Evolutionary conservation across 1,284 basidiomycete genomes (phyloP).

Genomic region (Ceratobasidium sp.): DNA sequence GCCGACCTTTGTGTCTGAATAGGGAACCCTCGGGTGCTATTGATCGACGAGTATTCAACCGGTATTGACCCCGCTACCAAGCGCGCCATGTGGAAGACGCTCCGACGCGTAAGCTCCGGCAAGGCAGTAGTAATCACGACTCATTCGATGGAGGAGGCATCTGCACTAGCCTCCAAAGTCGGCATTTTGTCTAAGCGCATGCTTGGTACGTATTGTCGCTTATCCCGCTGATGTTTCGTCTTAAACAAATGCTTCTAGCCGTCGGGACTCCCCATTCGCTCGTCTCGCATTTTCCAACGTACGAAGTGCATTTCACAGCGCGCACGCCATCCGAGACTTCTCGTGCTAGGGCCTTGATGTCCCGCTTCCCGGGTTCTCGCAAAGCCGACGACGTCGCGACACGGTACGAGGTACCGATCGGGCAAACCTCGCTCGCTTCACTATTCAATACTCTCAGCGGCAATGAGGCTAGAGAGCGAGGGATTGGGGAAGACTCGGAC

Average conservation of each 20-base stretch:
- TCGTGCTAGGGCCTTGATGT: slow-evolving; percentile 70
- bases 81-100: slow-evolving; percentile 82
- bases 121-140: slow-evolving; percentile 64
- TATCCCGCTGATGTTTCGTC: too few species aligned
- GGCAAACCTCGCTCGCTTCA: slow-evolving; percentile 43
- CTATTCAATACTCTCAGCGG: slow-evolving; percentile 46
- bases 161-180: slow-evolving; percentile 77
- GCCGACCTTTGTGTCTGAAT: background rate
- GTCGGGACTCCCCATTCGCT: slow-evolving; percentile 76
- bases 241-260: slow-evolving; percentile 57
- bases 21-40: slow-evolving; percentile 81
- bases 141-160: slow-evolving; percentile 89
- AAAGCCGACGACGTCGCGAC: slow-evolving; percentile 81
- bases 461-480: background rate
- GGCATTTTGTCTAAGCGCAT: slow-evolving; percentile 77
- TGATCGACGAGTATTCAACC: slow-evolving; percentile 87
- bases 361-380: slow-evolving; percentile 69
- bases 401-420: slow-evolving; percentile 79
- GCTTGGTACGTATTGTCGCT: too few species aligned
- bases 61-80: slow-evolving; percentile 88
- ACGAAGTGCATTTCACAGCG: slow-evolving; percentile 82
- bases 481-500: slow-evolving; percentile 63
- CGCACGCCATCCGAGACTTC: slow-evolving; percentile 70
- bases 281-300: slow-evolving; percentile 75
- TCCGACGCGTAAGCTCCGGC: slow-evolving; percentile 72